Evolutionary conservation across 768 basidiomycete genomes (phyloP), one percentile per base, ranked within the genome.

Genomic region (Lentinula sp.): DNA sequence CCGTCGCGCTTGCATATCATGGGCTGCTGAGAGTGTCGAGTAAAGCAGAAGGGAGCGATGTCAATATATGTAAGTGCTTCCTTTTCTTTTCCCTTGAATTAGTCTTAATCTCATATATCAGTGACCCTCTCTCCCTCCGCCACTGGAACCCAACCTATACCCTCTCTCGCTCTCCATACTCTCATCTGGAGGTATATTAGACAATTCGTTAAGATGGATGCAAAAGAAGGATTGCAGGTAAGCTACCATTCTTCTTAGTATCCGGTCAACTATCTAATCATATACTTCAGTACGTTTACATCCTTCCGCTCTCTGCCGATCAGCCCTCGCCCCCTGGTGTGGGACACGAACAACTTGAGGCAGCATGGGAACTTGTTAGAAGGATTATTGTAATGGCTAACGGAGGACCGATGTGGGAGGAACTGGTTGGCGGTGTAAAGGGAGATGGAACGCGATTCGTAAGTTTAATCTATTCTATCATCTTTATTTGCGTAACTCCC

Each of bases 201-300:
- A 39, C 90, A 89, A 62, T 97, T 98, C 70, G 91, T 90, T 31
- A 91, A 89, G 74, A 85, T 93, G 81, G 96, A 97, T 66, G 90
- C 95, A 0, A 88, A 90, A 68, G 92, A 95, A 67, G 96, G 95
- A 0, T 74, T 99, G 55, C 95, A 99, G 73, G 98, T 98, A 65
- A 89, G 95, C 23, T 95, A 9, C 23, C 10, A 18, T 5, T 97
- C 5, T 85, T 87, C 59, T 81, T 98, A 5, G 81, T 83, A 31
- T 79, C 86, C 7, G 93, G 96, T 70, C 86, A 91, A 40, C 78
- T 81, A 37, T 52, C 43, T 42, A 5, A 40, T 32, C 7, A 28
- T 52, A 4, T 28, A 13, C 40, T 35, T 18, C 48, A 64, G 74
- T 59, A 59, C 18, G 57, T 59, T 8, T 59, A 59, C 23, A 48